Conservation (phyloP, 2,329 filamentous ascomycete species). For the Fusarium begoniae region DNA sequence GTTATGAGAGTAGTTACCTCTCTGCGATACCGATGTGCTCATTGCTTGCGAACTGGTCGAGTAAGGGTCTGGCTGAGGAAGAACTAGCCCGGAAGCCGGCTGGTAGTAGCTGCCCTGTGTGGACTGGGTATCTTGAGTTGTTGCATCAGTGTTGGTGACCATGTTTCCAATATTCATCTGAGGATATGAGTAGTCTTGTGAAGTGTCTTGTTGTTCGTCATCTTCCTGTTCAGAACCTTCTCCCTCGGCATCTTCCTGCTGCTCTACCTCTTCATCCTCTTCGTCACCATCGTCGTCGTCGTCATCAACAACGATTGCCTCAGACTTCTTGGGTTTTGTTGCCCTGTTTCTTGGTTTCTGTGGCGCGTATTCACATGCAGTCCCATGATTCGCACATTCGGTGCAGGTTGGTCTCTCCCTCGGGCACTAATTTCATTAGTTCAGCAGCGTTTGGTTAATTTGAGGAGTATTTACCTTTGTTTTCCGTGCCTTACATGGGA, state of each 20-base stretch:
- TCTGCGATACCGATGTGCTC: constrained; percentile 27
- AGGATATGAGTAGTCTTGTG: constrained; percentile 41
- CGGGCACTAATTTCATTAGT: constrained; percentile 48
- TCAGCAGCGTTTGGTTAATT: neutral
- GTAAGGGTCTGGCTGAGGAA: constrained; percentile 39
- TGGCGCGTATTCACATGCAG: constrained; percentile 53
- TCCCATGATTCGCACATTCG: constrained; percentile 47
- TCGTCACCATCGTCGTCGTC: neutral
- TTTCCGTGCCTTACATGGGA: constrained; percentile 49
- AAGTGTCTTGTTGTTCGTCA: constrained; percentile 7
- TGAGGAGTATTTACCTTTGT: constrained; percentile 48
- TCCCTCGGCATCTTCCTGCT: constrained; percentile 16
- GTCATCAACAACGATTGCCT: constrained; percentile 17
- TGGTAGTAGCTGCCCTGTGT: constrained; percentile 43
- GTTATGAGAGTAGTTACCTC: constrained; percentile 13
- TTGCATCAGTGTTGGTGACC: constrained; percentile 37
- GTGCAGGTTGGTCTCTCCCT: constrained; percentile 52
- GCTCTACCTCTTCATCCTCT: constrained; percentile 21
- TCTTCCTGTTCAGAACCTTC: constrained; percentile 27
- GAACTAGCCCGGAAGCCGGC: constrained; percentile 37
- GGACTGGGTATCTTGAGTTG: constrained; percentile 28
- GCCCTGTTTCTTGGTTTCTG: constrained; percentile 42
- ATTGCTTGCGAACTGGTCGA: constrained; percentile 24
- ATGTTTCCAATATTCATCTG: constrained; percentile 44
- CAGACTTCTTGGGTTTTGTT: constrained; percentile 21